Base-by-base conservation (phyloP, 768 basidiomycete genomes). In the Amyloporia xantha region DNA sequence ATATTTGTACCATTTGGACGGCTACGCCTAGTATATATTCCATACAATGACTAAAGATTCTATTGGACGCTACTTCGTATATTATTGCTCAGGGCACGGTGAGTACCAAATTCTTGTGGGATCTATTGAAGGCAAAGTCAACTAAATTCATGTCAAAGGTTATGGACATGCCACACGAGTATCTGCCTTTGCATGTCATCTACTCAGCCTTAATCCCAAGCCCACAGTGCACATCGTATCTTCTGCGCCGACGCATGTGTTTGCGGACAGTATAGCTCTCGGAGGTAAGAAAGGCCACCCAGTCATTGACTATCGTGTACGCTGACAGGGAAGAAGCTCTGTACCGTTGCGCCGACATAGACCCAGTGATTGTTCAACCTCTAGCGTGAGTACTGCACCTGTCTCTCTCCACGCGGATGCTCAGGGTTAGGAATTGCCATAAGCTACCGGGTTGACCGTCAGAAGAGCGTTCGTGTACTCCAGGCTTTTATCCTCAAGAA, bases 141-240 rank as follows among this genome's bases (percentile, higher is more conserved):
- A n/a, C n/a, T n/a, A n/a, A n/a, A n/a, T n/a, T 13, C n/a, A 19
- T 20, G 19, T 42, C 20, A n/a, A 54, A 85, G 82, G 84, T n/a
- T 88, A 84, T 48, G 84, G 86, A n/a, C 87, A 90, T 60, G 87
- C 86, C 7, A 91, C 87, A 2, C 78, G 87, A 30, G 87, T 89
- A 13, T 85, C 85, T 13, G 87, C 87, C 1, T 79, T 89, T 53
- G 72, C 83, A 2, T 65, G 71, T 40, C 77, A 81, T 54, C 71
- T 91, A 15, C 68, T 84, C 19, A 68, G 64, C 44, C 68, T 81
- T 12, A 53, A 63, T 4, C 62, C 66, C 5, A 65, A 63, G 36
- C 79, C 81, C 15, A 67, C 59, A 6, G 67, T 89, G 9, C 68
- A 79, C 61, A 82, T 91, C 48, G 75, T 83, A 24, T 88, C 87